Evolutionary conservation across 2,329 filamentous ascomycete genomes (phyloP), one percentile per base, ranked within the genome.

Genomic region (Clarireedia homoeocarpa): DNA sequence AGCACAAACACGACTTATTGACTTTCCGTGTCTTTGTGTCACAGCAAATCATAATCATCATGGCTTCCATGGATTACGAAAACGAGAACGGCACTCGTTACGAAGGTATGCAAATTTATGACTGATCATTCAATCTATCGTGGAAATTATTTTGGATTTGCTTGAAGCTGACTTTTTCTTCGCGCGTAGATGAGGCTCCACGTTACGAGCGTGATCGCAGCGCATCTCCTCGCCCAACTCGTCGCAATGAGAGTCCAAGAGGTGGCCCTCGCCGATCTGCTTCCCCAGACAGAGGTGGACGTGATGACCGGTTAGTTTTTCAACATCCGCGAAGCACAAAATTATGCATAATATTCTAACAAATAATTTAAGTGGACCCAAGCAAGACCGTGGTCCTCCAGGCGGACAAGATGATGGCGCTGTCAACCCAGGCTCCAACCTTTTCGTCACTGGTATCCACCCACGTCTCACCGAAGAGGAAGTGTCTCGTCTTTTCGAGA

Each of bases 371-470:
- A 67, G 76, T 65, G 73, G 73, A 58, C 72, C 75, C 56, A 82
- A 83, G 68, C 80, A 80, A 54, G 75, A 78, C 47, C 75, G 76
- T 56, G 77, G 74, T 57, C 63, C 66, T 51, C 30, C 30, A 34
- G 61, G 62, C 71, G 75, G 77, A 42, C 72, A 83, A 60, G 89
- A 95, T 66, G 86, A 89, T 67, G 88, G 87, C 65, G 86, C 91
- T 61, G 71, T 88, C 70, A 99, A 99, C 76, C 88, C 91, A 61
- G 94, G 94, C 66, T 96, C 94, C 64, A 99, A 99, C 77, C 87
- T 99, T 58, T 99, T 99, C 73, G 94, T 99, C 64, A 99, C 94
- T 62, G 94, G 94, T 66, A 99, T 99, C 64, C 91, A 97, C 72
- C 94, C 94, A 57, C 88, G 89, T 67, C 82, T 99, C 63, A 85